Conservation (phyloP, 179 eudicot species). For the Kewa caespitosa region DNA sequence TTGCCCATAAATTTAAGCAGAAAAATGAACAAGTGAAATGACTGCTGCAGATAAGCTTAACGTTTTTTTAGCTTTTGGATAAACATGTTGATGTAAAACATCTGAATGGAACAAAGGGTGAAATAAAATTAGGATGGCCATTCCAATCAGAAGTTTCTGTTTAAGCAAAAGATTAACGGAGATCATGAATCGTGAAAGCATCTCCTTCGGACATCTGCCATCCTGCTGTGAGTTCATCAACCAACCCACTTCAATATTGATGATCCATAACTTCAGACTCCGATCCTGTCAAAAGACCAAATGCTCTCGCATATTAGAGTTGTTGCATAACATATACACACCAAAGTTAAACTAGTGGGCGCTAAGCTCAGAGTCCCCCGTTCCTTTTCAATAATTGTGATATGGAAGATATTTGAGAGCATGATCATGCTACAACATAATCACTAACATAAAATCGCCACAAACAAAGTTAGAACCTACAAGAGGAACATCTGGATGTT, state of each 20-base stretch:
- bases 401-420: no score
- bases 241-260: slow-evolving; percentile 2
- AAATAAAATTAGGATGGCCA: slow-evolving; percentile 23
- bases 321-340: not conserved
- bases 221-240: slow-evolving; percentile 7
- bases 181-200: slow-evolving; percentile 8
- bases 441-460: no score
- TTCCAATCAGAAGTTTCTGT: slow-evolving; percentile 19
- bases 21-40: not conserved
- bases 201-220: not conserved
- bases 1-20: not conserved
- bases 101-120: slow-evolving; percentile 17
- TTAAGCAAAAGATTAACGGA: slow-evolving; percentile 25
- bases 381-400: no score
- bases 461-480: no score
- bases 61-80: not conserved
- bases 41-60: not conserved
- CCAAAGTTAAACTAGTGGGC: no score
- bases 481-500: no score
- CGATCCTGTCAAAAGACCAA: slow-evolving; percentile 28
- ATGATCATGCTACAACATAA: no score
- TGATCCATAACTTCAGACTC: not conserved
- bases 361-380: no score
- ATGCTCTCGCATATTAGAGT: not conserved
- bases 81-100: slow-evolving; percentile 15